A percentile compares a stretch with the other conserved stretches of the same genome.
phyloP scores from a whole-genome alignment of 805 yeast species.

The Spathaspora hagerdaliae region DNA sequence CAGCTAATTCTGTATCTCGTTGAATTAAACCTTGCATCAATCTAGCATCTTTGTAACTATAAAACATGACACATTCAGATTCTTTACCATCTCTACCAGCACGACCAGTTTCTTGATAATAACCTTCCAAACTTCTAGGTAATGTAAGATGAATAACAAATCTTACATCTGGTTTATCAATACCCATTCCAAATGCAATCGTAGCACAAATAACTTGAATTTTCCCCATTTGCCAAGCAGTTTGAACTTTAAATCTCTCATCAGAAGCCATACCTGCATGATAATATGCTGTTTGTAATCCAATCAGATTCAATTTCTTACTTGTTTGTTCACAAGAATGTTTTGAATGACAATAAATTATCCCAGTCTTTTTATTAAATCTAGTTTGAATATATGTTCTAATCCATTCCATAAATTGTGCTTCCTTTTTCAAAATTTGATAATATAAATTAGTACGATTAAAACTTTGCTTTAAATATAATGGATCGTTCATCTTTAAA shows the following conservation, averaged over 20 bases:
- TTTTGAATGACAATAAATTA: slow-evolving; percentile 90
- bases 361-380: slow-evolving; percentile 67
- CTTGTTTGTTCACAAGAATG: slow-evolving; percentile 83
- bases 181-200: slow-evolving; percentile 98
- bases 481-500: slow-evolving; percentile 56
- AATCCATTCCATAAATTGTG: slow-evolving; percentile 55
- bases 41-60: slow-evolving; percentile 75
- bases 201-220: slow-evolving; percentile 91
- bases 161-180: slow-evolving; percentile 93
- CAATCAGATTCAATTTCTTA: slow-evolving; percentile 50
- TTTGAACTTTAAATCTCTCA: slow-evolving; percentile 69
- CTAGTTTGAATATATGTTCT: slow-evolving; percentile 48
- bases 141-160: slow-evolving; percentile 84
- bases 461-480: slow-evolving; percentile 82
- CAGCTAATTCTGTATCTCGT: slow-evolving; percentile 64
- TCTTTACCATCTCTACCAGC: slow-evolving; percentile 93
- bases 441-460: slow-evolving; percentile 83
- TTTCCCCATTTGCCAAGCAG: slow-evolving; percentile 71
- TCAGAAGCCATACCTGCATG: slow-evolving; percentile 94
- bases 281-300: slow-evolving; percentile 70
- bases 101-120: slow-evolving; percentile 97
- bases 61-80: slow-evolving; percentile 81
- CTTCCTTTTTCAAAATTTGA: slow-evolving; percentile 65
- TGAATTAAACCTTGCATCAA: slow-evolving; percentile 72
- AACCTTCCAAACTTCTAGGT: slow-evolving; percentile 91